These are phyloP conservation scores for Otatea glauca DNA, from an alignment of 176 grass and related monocot species.

Conservation along the genomic window DNA sequence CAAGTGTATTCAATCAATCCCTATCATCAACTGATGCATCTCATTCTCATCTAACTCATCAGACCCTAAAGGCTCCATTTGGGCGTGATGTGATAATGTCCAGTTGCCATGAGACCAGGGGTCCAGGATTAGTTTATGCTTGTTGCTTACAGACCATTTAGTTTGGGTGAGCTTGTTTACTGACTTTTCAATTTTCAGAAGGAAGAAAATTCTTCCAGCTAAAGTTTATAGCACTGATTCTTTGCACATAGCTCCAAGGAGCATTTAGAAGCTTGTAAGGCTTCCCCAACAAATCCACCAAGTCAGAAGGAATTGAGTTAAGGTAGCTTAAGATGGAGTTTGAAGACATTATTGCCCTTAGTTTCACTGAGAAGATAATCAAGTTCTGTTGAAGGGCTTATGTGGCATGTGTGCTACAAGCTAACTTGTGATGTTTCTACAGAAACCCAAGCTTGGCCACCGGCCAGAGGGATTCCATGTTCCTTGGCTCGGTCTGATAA, in stretches of 20 bases:
- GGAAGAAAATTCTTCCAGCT: not conserved
- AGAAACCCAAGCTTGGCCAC: conserved; percentile 1
- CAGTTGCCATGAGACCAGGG: not conserved
- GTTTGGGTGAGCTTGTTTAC: not conserved
- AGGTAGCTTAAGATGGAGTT: no score
- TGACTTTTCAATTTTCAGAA: not conserved
- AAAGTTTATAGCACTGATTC: not conserved
- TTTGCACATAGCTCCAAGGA: not conserved
- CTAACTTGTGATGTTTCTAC: not conserved
- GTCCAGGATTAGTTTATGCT: not conserved
- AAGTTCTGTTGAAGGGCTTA: not conserved
- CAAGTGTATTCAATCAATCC: not conserved
- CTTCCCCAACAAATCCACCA: not conserved
- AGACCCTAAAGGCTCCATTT: not conserved
- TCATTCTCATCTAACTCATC: not conserved
- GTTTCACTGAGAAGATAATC: not conserved
- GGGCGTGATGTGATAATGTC: not conserved
- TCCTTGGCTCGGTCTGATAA: not conserved
- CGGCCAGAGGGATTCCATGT: not conserved
- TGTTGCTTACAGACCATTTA: not conserved
- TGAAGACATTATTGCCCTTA: not conserved
- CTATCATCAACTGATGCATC: not conserved
- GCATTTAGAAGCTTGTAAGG: not conserved
- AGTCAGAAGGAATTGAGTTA: no score
- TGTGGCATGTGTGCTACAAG: not conserved